Base-by-base conservation (phyloP, 495 filamentous ascomycete species). In the Neurospora sublineolata region DNA sequence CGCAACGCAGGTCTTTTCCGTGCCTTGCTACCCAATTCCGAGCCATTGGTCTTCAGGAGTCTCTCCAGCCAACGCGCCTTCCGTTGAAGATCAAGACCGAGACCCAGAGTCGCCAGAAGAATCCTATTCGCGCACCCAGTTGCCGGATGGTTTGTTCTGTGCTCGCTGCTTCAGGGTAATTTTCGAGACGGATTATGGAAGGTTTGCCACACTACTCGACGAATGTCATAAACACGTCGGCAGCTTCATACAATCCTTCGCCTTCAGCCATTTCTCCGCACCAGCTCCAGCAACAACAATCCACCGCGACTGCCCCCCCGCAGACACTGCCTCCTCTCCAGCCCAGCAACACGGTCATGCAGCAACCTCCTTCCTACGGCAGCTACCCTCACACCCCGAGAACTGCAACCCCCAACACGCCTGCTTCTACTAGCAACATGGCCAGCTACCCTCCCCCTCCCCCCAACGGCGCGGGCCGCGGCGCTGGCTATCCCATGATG, bases 301-400 rank as follows among this genome's bases (percentile, higher is more conserved):
- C 52, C 52, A 64, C 69, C 83, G 75, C 78, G 69, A 72, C 85
- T 41, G 82, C 84, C 46, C 86, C 88, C 78, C 82, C 87, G 74
- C 89, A 92, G 78, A 91, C 89, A n/a, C 83, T 92, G 76, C 90
- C 90, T 58, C 90, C 90, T 41, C 82, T 92, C 70, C 89, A 92
- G 80, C 86, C 87, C 71, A 88, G 87, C 80, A 82, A 85, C 76
- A 82, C 85, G 75, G 86, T 85, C 78, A 90, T 91, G 77, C 78
- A 80, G 86, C 84, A 87, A 76, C 78, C 80, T 36, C 75, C 52
- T 33, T 64, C 84, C 12, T 87, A 87, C 82, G 84, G 82, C 60
- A 91, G 84, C 81, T 88, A 86, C 70, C 88, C 89, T 70, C 88
- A 91, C 73, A 86, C 88, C 71, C 86, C 88, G 69, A 84, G 89